Evolutionary conservation across 495 filamentous ascomycete species (phyloP).

Genomic region (Clavariopsis aquatica): DNA sequence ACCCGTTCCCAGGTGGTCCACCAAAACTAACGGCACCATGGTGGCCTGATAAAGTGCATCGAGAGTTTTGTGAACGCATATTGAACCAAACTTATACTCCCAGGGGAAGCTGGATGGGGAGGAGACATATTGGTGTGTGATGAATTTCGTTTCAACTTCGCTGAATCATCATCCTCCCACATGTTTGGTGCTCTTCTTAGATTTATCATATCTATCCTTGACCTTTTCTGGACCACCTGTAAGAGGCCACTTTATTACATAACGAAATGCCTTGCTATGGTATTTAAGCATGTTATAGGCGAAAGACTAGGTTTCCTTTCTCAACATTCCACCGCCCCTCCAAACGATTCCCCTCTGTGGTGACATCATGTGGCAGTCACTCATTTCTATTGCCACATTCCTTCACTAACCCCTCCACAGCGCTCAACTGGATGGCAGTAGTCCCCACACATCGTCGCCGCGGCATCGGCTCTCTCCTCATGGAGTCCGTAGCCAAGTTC

Average conservation of each 20-base stretch:
- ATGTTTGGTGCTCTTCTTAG: too few species aligned
- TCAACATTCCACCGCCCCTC: too few species aligned
- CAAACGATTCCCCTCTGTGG: too few species aligned
- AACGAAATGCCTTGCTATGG: background rate
- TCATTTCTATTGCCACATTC: background rate
- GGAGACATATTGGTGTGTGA: conserved; percentile 25
- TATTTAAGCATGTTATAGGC: too few species aligned
- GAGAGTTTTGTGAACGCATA: conserved; percentile 22
- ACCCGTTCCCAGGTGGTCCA: conserved; percentile 23
- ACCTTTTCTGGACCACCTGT: too few species aligned
- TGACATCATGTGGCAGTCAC: background rate
- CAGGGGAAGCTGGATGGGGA: conserved; percentile 18
- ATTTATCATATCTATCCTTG: too few species aligned
- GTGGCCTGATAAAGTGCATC: conserved; percentile 28
- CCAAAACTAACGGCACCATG: conserved; percentile 16
- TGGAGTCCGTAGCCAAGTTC: conserved; percentile 1
- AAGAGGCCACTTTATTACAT: background rate
- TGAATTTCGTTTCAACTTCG: background rate
- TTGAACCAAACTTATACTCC: conserved; percentile 27
- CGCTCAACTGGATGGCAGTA: conserved; percentile 34
- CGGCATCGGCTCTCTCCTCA: conserved; percentile 30
- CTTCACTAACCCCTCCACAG: conserved; percentile 2
- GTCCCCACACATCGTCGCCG: conserved; percentile 24
- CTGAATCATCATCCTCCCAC: too few species aligned
- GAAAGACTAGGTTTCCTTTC: too few species aligned